Conservation (phyloP, 2,329 filamentous ascomycete species). For the Aureobasidium sp. region DNA sequence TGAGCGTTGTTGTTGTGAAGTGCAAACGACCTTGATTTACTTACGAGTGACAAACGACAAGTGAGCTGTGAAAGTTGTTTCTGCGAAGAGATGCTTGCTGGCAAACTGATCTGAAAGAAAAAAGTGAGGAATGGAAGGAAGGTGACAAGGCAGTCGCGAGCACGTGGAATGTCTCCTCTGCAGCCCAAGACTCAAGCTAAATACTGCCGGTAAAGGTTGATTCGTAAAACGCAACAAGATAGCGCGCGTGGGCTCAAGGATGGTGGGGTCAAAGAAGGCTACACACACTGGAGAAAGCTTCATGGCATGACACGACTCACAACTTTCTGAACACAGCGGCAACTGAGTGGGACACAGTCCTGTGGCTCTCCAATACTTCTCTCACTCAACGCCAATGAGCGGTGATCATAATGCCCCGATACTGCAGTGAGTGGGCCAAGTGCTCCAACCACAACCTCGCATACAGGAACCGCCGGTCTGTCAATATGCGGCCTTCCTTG, state of each 20-base stretch:
- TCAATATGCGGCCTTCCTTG: constrained; percentile 1
- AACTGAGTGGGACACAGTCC: background rate
- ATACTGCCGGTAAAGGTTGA: constrained; percentile 11
- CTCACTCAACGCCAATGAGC: background rate
- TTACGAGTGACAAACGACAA: background rate
- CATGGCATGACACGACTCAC: constrained; percentile 2
- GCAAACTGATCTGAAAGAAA: background rate
- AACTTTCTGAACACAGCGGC: background rate
- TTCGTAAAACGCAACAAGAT: constrained; percentile 5
- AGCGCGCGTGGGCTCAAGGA: background rate
- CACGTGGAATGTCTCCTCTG: constrained; percentile 11
- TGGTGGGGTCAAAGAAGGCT: constrained; percentile 7
- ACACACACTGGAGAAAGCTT: background rate
- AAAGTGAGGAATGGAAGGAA: constrained; percentile 8
- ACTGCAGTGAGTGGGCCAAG: background rate
- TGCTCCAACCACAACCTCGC: background rate
- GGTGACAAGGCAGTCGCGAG: background rate
- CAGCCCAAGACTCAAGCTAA: constrained; percentile 7
- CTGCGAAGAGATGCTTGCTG: background rate
- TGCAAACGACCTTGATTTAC: background rate
- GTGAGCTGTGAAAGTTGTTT: background rate
- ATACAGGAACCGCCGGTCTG: constrained; percentile 1
- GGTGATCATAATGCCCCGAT: background rate
- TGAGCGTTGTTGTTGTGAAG: background rate
- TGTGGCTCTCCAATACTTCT: background rate